Percentiles rank a stretch among this genome's conserved stretches.
phyloP scores from a whole-genome alignment of 2,329 filamentous ascomycete genomes.

The Juglanconis juglandina region DNA sequence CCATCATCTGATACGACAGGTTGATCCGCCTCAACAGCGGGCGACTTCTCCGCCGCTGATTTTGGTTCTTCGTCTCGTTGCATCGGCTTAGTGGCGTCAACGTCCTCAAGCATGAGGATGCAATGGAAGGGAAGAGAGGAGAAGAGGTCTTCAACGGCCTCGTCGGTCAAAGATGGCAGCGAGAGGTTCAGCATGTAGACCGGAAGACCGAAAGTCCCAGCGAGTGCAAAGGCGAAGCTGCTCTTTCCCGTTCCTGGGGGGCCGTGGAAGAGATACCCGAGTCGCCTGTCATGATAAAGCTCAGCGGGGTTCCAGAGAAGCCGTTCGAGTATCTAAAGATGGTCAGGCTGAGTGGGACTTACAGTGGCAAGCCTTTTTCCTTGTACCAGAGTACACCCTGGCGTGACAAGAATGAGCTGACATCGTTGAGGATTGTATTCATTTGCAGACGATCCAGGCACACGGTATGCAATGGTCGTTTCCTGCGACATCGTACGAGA shows the following conservation, averaged over 20 bases:
- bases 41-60: too few relatives aligned
- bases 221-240: slow-evolving; percentile 13
- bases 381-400: slow-evolving; percentile 12
- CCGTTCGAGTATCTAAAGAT: too few relatives aligned
- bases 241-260: slow-evolving; percentile 16
- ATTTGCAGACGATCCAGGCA: slow-evolving; percentile 11
- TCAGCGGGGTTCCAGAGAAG: too few relatives aligned
- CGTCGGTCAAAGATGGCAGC: background rate
- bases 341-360: background rate
- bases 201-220: slow-evolving; percentile 10
- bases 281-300: background rate
- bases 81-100: slow-evolving; percentile 13
- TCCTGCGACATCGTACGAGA: background rate
- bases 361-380: slow-evolving; percentile 14
- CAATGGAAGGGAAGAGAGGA: slow-evolving; percentile 7
- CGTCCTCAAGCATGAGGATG: slow-evolving; percentile 14
- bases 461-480: slow-evolving; percentile 10
- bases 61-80: background rate
- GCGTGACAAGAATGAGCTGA: slow-evolving; percentile 10
- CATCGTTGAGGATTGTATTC: slow-evolving; percentile 6
- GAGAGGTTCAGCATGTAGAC: slow-evolving; percentile 18
- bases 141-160: slow-evolving; percentile 10
- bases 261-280: slow-evolving; percentile 16
- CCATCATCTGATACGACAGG: background rate
- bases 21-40: too few relatives aligned